Evolutionary conservation across 1,139 yeast genomes (phyloP).

Genomic region (Protomyces inouyei): DNA sequence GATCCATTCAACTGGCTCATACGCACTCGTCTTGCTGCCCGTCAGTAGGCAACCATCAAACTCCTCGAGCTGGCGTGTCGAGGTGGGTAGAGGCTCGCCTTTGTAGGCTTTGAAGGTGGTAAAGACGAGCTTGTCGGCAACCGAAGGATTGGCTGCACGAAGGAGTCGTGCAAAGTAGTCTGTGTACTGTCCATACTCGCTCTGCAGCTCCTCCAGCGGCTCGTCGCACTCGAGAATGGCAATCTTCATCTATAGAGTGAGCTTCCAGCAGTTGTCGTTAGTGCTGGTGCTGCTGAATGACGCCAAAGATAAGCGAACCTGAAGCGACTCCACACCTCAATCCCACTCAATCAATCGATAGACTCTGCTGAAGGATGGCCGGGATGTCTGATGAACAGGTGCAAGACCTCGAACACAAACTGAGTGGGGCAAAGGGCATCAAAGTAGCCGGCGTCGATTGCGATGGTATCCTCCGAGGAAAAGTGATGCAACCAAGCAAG

Average conservation of each 20-base stretch:
- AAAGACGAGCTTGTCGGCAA: not conserved
- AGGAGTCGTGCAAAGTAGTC: conserved; percentile 27
- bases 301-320: too few relatives aligned
- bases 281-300: too few relatives aligned
- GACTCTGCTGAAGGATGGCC: too few relatives aligned
- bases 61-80: conserved; percentile 42
- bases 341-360: too few relatives aligned
- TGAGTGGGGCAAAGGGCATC: conserved; percentile 31
- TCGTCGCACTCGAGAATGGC: conserved; percentile 31
- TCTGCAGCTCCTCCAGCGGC: conserved; percentile 27
- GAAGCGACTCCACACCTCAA: too few relatives aligned
- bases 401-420: not conserved
- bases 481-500: conserved; percentile 39
- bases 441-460: conserved; percentile 42
- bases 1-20: conserved; percentile 5
- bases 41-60: conserved; percentile 54
- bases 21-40: conserved; percentile 47
- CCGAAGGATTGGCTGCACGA: not conserved
- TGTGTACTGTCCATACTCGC: conserved; percentile 27
- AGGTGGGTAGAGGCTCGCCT: conserved; percentile 35
- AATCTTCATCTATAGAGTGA: conserved; percentile 3
- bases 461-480: conserved; percentile 42
- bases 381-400: too few relatives aligned
- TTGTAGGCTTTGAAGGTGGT: conserved; percentile 49
- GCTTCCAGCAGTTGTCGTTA: too few relatives aligned